A percentile compares a stretch with the other conserved stretches of the same genome.
phyloP scores from a whole-genome alignment of 2,329 filamentous ascomycete genomes.

The Xylariaceae sp. region DNA sequence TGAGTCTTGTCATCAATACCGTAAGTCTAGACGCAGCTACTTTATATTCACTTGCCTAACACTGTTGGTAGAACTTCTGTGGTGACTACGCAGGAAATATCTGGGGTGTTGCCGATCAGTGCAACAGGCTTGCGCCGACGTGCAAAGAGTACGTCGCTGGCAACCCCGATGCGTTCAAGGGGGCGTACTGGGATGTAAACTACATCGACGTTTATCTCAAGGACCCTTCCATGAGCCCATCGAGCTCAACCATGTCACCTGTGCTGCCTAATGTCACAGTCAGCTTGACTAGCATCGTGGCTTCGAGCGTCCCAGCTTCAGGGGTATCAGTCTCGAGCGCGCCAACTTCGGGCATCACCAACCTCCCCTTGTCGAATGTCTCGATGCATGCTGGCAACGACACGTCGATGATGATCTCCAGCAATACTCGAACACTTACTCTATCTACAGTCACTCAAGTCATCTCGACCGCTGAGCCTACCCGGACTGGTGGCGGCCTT shows the following conservation, averaged over 20 bases:
- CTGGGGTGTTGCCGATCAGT: constrained; percentile 38
- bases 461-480: constrained; percentile 16
- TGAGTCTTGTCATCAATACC: constrained; percentile 71
- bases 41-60: neutral
- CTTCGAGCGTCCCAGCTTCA: neutral
- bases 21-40: constrained; percentile 22
- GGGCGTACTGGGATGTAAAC: constrained; percentile 49
- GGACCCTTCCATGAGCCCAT: constrained; percentile 2
- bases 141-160: constrained; percentile 43
- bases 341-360: neutral
- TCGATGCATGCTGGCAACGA: constrained; percentile 5
- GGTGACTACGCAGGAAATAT: constrained; percentile 63
- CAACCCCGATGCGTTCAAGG: constrained; percentile 39
- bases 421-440: constrained; percentile 24
- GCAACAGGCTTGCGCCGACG: constrained; percentile 36
- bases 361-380: constrained; percentile 3
- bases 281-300: neutral
- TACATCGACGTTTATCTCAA: constrained; percentile 45
- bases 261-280: constrained; percentile 7
- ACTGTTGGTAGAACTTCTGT: constrained; percentile 59
- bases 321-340: too few species aligned
- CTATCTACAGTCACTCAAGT: constrained; percentile 12
- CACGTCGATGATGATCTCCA: constrained; percentile 7
- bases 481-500: constrained; percentile 9
- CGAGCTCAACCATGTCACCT: constrained; percentile 6